A percentile compares a stretch with the other conserved stretches of the same genome.
phyloP scores from a whole-genome alignment of 1,139 yeast genomes.

The Pichia sp. region DNA sequence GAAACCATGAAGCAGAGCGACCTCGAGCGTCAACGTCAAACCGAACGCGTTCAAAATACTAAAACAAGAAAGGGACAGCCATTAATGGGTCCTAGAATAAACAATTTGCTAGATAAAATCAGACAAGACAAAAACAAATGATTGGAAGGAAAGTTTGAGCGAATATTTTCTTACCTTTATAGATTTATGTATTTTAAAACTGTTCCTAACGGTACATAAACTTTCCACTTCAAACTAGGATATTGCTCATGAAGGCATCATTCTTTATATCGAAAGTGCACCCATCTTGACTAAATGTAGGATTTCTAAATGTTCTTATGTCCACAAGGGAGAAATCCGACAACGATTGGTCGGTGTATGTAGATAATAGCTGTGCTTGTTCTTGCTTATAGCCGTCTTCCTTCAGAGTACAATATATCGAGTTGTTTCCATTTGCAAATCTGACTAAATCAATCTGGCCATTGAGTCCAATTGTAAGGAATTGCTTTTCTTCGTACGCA shows the following conservation, averaged over 20 bases:
- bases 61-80: constrained; percentile 81
- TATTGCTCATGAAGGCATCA: neutral
- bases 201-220: neutral
- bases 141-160: neutral
- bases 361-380: too few species aligned
- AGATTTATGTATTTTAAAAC: neutral
- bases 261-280: neutral
- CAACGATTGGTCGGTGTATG: too few species aligned
- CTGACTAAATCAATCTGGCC: constrained; percentile 43
- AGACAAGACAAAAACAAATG: constrained; percentile 38
- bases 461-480: constrained; percentile 43
- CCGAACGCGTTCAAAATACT: constrained; percentile 46
- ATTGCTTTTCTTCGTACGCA: constrained; percentile 9
- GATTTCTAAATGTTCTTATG: too few species aligned
- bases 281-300: too few species aligned
- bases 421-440: neutral
- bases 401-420: neutral
- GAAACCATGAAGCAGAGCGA: constrained; percentile 24
- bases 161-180: neutral
- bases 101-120: constrained; percentile 72
- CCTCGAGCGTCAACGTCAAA: constrained; percentile 23
- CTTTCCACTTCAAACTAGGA: neutral
- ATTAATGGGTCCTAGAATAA: constrained; percentile 83
- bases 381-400: neutral
- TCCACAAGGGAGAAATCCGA: too few species aligned